Conservation (phyloP, 2,329 filamentous ascomycete species). For the Nigrospora oryzae region DNA sequence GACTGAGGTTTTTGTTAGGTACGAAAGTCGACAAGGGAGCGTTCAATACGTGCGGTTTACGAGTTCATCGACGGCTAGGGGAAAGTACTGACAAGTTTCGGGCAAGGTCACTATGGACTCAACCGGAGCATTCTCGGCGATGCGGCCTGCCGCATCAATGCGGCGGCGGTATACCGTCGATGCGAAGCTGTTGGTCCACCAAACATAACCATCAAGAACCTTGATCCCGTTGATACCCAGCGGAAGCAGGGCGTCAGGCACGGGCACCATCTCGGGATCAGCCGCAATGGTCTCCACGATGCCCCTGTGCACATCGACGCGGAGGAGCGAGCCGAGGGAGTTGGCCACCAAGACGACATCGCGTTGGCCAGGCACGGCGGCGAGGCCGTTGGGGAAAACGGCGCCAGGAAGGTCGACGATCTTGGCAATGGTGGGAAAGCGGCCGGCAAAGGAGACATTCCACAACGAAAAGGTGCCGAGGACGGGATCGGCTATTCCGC, state of each 20-base stretch:
- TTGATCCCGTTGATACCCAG: constrained; percentile 16
- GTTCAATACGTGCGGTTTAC: neutral
- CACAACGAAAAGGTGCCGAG: constrained; percentile 8
- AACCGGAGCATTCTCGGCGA: too few relatives aligned
- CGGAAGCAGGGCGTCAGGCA: constrained; percentile 2
- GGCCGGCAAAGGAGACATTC: neutral
- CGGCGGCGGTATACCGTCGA: constrained; percentile 5
- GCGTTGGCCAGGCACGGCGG: constrained; percentile 2
- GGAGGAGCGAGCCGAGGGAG: constrained; percentile 11
- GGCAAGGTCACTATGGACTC: neutral
- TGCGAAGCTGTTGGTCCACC: constrained; percentile 12
- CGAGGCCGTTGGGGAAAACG: constrained; percentile 10
- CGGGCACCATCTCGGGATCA: constrained; percentile 11
- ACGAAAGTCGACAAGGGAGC: neutral
- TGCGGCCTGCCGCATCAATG: constrained; percentile 1
- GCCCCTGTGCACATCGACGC: constrained; percentile 10
- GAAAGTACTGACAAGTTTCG: neutral
- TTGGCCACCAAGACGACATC: constrained; percentile 11
- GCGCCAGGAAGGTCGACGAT: constrained; percentile 8
- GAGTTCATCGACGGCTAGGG: neutral
- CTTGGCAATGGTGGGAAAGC: constrained; percentile 2
- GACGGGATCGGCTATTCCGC: constrained; percentile 1
- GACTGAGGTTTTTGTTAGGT: too few relatives aligned
- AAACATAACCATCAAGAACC: constrained; percentile 9
- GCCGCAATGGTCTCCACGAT: constrained; percentile 10